These are phyloP conservation scores for Nakazawaea molendinolei DNA, from an alignment of 805 yeast species.

Conservation along the genomic window DNA sequence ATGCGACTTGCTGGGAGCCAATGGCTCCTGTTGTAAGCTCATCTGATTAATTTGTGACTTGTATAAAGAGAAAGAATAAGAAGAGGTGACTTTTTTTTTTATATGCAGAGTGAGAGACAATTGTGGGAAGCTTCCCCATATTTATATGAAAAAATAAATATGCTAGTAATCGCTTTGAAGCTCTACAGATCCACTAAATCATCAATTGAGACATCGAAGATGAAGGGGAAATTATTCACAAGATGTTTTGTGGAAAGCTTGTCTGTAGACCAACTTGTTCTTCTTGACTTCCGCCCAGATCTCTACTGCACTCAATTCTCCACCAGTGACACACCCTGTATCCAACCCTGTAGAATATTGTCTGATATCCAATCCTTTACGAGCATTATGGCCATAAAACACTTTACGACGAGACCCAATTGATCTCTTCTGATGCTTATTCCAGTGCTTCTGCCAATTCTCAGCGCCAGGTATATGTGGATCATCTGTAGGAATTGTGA, in stretches of 20 bases:
- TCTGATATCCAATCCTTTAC: slow-evolving; percentile 59
- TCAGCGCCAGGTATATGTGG: slow-evolving; percentile 22
- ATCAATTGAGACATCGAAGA: too few relatives aligned
- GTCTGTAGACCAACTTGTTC: slow-evolving; percentile 19
- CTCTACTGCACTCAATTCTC: slow-evolving; percentile 56
- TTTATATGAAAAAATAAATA: too few relatives aligned
- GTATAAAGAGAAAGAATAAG: neutral
- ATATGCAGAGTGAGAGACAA: too few relatives aligned
- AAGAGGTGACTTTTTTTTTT: too few relatives aligned
- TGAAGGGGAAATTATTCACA: slow-evolving; percentile 18
- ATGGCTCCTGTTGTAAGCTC: neutral
- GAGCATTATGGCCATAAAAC: slow-evolving; percentile 87
- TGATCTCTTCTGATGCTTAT: slow-evolving; percentile 15
- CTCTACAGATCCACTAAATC: too few relatives aligned
- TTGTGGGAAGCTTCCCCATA: too few relatives aligned
- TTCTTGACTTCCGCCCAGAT: slow-evolving; percentile 29
- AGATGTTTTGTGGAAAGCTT: slow-evolving; percentile 22
- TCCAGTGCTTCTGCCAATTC: slow-evolving; percentile 29
- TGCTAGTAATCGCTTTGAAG: too few relatives aligned
- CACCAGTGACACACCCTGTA: slow-evolving; percentile 76
- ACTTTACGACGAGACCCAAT: slow-evolving; percentile 30
- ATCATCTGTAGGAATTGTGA: slow-evolving; percentile 47
- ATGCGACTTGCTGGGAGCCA: neutral
- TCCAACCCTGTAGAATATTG: slow-evolving; percentile 77
- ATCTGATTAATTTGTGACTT: neutral